A percentile compares a stretch with the other conserved stretches of the same genome.
These are phyloP conservation scores for Allium sativum DNA, from an alignment of 106 monocot genomes.

Conservation along the genomic window DNA sequence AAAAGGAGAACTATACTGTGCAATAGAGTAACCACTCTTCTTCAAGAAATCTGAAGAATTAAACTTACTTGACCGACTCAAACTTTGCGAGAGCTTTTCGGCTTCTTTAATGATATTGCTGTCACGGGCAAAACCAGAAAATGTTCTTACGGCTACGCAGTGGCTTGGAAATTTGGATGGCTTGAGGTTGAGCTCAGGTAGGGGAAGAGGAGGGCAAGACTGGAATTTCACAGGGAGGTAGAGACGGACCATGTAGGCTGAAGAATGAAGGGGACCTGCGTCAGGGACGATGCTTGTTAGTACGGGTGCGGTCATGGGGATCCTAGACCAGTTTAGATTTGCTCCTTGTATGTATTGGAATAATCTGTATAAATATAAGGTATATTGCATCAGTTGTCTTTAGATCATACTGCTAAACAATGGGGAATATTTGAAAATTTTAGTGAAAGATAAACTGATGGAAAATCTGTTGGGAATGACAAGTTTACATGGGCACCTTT, in stretches of 20 bases:
- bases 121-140: conserved; percentile 73
- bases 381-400: no score
- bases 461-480: no score
- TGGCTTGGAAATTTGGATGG: conserved; percentile 37
- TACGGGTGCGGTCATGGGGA: conserved; percentile 68
- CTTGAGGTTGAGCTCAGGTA: conserved; percentile 62
- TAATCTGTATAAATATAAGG: conserved; percentile 27
- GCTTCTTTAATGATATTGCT: conserved; percentile 61
- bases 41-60: conserved; percentile 32
- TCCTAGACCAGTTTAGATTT: conserved; percentile 58
- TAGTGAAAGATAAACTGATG: no score
- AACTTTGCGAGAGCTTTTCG: conserved; percentile 50
- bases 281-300: conserved; percentile 69
- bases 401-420: no score
- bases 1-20: conserved; percentile 70
- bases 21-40: conserved; percentile 59
- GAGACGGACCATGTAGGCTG: conserved; percentile 47
- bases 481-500: no score
- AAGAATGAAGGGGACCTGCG: conserved; percentile 78
- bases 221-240: conserved; percentile 67
- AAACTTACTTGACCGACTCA: conserved; percentile 54
- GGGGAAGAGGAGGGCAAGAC: conserved; percentile 57
- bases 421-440: no score
- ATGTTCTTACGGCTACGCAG: conserved; percentile 65
- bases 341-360: conserved; percentile 88